These are phyloP conservation scores for Aspergillus floridensis DNA, from an alignment of 2,329 filamentous ascomycete species.

Conservation along the genomic window DNA sequence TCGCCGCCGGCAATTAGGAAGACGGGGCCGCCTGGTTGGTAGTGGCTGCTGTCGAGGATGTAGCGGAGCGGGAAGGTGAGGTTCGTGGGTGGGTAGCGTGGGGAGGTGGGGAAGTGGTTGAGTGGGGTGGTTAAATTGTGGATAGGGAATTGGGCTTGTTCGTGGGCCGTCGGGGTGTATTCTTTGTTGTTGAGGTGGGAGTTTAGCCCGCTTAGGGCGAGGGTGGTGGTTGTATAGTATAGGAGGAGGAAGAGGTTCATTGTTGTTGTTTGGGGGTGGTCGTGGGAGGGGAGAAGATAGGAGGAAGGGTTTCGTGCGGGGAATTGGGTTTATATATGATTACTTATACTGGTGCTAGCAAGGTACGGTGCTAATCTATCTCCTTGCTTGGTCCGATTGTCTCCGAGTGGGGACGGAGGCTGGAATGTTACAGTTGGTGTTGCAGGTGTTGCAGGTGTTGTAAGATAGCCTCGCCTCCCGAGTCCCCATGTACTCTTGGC, in stretches of 20 bases:
- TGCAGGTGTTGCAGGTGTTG: too few species aligned
- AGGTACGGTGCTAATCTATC: neutral
- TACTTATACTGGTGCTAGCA: neutral
- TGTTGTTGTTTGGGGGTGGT: neutral
- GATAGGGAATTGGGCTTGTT: constrained; percentile 24
- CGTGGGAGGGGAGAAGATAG: neutral
- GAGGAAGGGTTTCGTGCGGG: neutral
- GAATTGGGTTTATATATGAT: neutral
- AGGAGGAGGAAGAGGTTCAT: neutral
- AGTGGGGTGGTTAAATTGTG: constrained; percentile 59
- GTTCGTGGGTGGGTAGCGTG: constrained; percentile 73
- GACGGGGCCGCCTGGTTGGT: constrained; percentile 74
- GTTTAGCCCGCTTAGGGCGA: neutral
- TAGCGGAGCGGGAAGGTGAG: constrained; percentile 70
- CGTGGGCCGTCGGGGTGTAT: neutral
- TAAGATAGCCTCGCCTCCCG: too few species aligned
- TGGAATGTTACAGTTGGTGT: neutral
- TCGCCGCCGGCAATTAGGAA: constrained; percentile 75
- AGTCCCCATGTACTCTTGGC: too few species aligned
- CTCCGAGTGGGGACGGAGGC: neutral
- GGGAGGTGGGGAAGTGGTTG: constrained; percentile 78
- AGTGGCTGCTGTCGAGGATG: constrained; percentile 77
- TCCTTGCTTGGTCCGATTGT: neutral
- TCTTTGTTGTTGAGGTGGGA: neutral
- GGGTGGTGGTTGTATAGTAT: neutral